Conservation (phyloP, 2,329 filamentous ascomycete species). For the Leptographium lundbergii region DNA sequence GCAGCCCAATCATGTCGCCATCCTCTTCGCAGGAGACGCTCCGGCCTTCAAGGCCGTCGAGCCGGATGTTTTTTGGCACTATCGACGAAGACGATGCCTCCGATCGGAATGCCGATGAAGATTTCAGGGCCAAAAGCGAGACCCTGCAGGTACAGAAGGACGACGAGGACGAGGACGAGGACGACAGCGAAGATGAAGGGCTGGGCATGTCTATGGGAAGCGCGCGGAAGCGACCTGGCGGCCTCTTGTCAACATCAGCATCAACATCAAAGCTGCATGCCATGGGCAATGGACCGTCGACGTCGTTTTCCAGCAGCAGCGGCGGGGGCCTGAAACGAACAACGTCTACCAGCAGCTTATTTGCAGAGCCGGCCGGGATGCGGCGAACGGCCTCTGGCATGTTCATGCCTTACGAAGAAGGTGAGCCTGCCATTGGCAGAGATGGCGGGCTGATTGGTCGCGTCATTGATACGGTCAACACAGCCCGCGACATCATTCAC, state of each 20-base stretch:
- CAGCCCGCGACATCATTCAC: conserved; percentile 56
- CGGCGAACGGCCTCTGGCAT: conserved; percentile 74
- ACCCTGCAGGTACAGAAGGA: background rate
- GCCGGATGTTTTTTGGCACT: conserved; percentile 51
- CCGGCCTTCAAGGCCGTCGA: conserved; percentile 53
- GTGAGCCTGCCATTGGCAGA: conserved; percentile 43
- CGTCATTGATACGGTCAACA: conserved; percentile 70
- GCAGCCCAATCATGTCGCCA: conserved; percentile 47
- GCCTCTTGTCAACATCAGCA: conserved; percentile 5
- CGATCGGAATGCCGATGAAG: conserved; percentile 8
- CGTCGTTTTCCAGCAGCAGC: background rate
- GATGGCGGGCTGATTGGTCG: conserved; percentile 59
- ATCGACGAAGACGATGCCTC: conserved; percentile 38
- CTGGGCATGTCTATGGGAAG: conserved; percentile 10
- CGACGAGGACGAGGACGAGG: conserved; percentile 11
- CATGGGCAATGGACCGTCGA: background rate
- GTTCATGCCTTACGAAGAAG: conserved; percentile 80
- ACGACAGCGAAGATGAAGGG: conserved; percentile 3
- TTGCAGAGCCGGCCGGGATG: conserved; percentile 47
- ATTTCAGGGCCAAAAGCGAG: background rate
- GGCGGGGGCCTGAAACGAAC: conserved; percentile 29
- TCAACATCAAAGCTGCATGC: conserved; percentile 8
- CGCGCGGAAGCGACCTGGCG: background rate
- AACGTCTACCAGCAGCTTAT: conserved; percentile 34
- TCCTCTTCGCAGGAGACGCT: conserved; percentile 77